A percentile compares a stretch with the other conserved stretches of the same genome.
These are phyloP conservation scores for Cyclotella atomus DNA, from an alignment of 108 stramenopile genomes.

Conservation along the genomic window DNA sequence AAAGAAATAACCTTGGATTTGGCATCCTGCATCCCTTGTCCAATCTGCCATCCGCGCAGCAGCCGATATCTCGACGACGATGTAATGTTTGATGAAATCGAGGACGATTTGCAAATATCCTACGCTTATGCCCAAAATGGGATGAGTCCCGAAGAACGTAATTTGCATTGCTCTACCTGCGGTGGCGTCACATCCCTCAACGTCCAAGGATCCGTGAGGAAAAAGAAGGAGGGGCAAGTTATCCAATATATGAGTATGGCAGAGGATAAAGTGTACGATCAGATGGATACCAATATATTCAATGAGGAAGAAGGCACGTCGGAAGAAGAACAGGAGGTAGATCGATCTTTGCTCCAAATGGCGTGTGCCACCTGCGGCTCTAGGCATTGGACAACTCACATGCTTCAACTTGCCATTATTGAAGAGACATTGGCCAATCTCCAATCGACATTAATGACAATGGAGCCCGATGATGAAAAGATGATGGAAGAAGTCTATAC, in stretches of 20 bases:
- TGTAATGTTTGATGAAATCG: constrained; percentile 80
- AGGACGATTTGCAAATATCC: constrained; percentile 35
- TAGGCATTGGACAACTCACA: constrained; percentile 49
- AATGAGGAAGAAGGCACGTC: background rate
- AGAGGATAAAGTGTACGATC: constrained; percentile 46
- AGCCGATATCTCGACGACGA: constrained; percentile 80
- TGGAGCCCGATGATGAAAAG: constrained; percentile 41
- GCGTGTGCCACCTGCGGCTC: constrained; percentile 46
- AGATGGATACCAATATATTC: constrained; percentile 16
- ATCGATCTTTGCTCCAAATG: constrained; percentile 47
- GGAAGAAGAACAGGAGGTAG: constrained; percentile 32
- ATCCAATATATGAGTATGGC: constrained; percentile 39
- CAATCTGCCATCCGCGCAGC: constrained; percentile 64
- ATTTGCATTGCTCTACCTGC: constrained; percentile 27
- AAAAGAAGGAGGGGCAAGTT: constrained; percentile 31
- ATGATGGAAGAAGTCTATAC: constrained; percentile 48
- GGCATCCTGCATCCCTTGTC: constrained; percentile 73
- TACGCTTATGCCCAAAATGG: constrained; percentile 52
- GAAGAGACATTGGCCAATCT: constrained; percentile 43
- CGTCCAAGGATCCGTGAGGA: constrained; percentile 18
- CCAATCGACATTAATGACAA: constrained; percentile 39
- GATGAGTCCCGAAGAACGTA: constrained; percentile 21
- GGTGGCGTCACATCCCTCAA: constrained; percentile 4
- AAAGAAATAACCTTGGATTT: constrained; percentile 34
- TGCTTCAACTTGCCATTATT: constrained; percentile 39